phyloP scores from a whole-genome alignment of 2,329 filamentous ascomycete genomes.

The Diaporthe vaccinii region DNA sequence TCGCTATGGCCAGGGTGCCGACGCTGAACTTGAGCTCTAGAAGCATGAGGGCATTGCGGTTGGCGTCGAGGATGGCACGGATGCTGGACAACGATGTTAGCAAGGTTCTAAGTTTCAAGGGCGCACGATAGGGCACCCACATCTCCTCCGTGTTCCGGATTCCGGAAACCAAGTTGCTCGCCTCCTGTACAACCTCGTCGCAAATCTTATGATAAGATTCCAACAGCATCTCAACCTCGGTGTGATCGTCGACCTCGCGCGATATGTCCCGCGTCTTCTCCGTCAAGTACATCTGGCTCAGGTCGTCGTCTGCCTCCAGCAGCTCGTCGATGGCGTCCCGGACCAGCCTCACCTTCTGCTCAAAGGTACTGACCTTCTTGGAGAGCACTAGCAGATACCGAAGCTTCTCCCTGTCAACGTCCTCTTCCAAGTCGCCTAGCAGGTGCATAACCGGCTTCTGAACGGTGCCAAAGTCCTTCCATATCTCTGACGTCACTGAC shows the following conservation, averaged over 20 bases:
- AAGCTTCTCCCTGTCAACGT: constrained; percentile 95
- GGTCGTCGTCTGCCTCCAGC: constrained; percentile 94
- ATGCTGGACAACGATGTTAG: constrained; percentile 69
- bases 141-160: constrained; percentile 99
- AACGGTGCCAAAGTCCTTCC: constrained; percentile 94
- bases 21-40: constrained; percentile 97
- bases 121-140: constrained; percentile 65
- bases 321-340: constrained; percentile 95
- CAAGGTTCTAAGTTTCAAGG: constrained; percentile 10
- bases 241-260: constrained; percentile 87
- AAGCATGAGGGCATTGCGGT: constrained; percentile 98
- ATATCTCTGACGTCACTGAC: constrained; percentile 90
- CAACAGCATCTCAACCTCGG: constrained; percentile 95
- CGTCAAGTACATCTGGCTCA: constrained; percentile 94
- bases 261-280: constrained; percentile 84
- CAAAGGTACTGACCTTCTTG: constrained; percentile 95
- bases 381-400: constrained; percentile 92
- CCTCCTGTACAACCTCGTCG: constrained; percentile 97
- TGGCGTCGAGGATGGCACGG: constrained; percentile 96
- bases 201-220: constrained; percentile 98
- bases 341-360: constrained; percentile 95
- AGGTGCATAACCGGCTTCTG: constrained; percentile 92
- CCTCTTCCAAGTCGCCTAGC: constrained; percentile 91
- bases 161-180: constrained; percentile 90
- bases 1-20: constrained; percentile 92